phyloP scores from a whole-genome alignment of 805 yeast species.

The Torulaspora quercuum region DNA sequence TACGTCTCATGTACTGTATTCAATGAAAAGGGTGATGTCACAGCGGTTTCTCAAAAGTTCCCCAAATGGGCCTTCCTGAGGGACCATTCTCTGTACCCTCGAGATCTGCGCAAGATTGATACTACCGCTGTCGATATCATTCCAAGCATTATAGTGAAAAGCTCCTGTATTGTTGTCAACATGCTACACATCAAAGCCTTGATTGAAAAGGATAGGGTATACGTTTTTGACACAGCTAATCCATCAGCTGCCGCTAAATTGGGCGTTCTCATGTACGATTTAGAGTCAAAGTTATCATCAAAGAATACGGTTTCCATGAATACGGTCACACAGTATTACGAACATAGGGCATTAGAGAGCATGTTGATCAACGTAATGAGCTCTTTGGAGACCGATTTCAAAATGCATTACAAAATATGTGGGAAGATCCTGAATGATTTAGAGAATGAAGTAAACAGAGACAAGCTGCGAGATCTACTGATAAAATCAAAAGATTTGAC shows the following conservation, averaged over 20 bases:
- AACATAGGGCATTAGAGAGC: constrained; percentile 78
- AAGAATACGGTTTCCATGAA: constrained; percentile 26
- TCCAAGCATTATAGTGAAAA: constrained; percentile 81
- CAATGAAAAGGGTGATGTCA: constrained; percentile 67
- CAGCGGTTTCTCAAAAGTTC: constrained; percentile 73
- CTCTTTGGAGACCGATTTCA: constrained; percentile 70
- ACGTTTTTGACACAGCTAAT: constrained; percentile 68
- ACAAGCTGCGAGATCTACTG: constrained; percentile 65
- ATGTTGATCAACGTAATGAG: constrained; percentile 79
- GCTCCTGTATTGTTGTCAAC: constrained; percentile 72
- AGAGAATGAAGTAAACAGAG: constrained; percentile 77
- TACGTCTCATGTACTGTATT: constrained; percentile 75
- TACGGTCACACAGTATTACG: constrained; percentile 52
- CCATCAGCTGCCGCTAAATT: constrained; percentile 60
- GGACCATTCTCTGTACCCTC: constrained; percentile 71
- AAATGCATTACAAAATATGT: constrained; percentile 54
- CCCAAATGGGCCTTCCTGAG: constrained; percentile 73
- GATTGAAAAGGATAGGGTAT: constrained; percentile 72
- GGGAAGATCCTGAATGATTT: constrained; percentile 62
- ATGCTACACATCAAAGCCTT: constrained; percentile 85
- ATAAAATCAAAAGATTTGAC: constrained; percentile 69
- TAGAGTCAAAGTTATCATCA: constrained; percentile 61
- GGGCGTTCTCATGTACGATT: constrained; percentile 79
- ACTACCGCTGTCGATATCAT: constrained; percentile 75
- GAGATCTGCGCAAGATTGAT: constrained; percentile 82